Evolutionary conservation across 345 rosid genomes (phyloP).

Genomic region (Rhodamnia rubescens): DNA sequence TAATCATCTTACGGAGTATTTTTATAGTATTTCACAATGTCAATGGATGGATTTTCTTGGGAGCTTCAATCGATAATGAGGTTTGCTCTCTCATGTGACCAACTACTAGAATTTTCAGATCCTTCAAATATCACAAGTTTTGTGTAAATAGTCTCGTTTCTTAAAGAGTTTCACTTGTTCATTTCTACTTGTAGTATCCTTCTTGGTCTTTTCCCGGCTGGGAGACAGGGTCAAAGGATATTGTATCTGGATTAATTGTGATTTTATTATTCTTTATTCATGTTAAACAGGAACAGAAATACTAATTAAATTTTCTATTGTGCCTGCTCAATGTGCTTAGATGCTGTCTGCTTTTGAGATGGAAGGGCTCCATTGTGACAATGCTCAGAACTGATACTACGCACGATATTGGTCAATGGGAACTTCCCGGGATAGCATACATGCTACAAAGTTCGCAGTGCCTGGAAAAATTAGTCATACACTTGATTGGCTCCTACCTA

Average conservation of each 20-base stretch:
- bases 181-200: neutral
- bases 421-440: neutral
- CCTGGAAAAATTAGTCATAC: neutral
- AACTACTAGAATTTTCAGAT: neutral
- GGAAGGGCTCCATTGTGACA: neutral
- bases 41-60: neutral
- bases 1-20: neutral
- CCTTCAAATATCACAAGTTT: neutral
- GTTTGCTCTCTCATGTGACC: neutral
- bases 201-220: neutral
- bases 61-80: neutral
- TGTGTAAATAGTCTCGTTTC: neutral
- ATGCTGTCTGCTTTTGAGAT: neutral
- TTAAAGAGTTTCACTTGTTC: neutral
- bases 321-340: neutral
- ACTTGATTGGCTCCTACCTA: neutral
- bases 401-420: neutral
- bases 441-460: neutral
- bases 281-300: neutral
- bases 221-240: neutral
- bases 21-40: neutral
- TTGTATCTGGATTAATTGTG: neutral
- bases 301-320: neutral
- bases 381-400: neutral
- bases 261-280: neutral